Evolutionary conservation across 169 alveolate genomes (phyloP), one percentile per base, ranked within the genome.

Genomic region (Fabrea salina): DNA sequence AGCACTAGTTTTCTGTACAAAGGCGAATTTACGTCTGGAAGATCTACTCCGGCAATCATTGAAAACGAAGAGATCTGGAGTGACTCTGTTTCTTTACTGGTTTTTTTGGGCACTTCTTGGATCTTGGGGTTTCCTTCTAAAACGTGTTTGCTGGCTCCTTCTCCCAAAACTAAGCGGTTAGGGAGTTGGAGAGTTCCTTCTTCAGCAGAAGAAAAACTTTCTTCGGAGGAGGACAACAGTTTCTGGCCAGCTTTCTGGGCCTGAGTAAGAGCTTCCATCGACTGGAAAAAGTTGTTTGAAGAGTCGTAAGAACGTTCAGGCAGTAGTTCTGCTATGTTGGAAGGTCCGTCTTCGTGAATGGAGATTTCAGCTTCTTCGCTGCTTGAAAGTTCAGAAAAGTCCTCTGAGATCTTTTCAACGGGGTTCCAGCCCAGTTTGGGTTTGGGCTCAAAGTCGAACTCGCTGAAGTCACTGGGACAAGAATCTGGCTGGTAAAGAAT

Each of bases 1-100:
- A 75, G 13, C 40, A 75, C 82, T n/a, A 75, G n/a, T 75, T 75
- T 75, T 53, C 56, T 32, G 19, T n/a, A 19, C 22, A 75, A 27
- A 4, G 79, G 82, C 1, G 76, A 51, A 37, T 13, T 13, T 19
- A 1, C 0, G 67, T 75, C 82, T 1, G 82, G 82, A 27, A 40
- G 44, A 1, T 68, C 78, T 2, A 68, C 44, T 11, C 16, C 53
- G 11, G 22, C 16, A 44, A 44, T 11, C 11, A 16, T 44, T 11
- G 11, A 11, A 16, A 11, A 11, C 16, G 16, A 16, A 11, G 53
- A 11, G 16, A 16, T 44, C 11, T 11, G 53, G 16, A 11, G 22
- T 8, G n/a, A 19, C 25, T n/a, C 27, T 1, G 68, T 56, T 56
- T n/a, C 27, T 56, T 56, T 16, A 27, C 41, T 27, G 16, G 11